Conservation (phyloP, 2,329 filamentous ascomycete genomes). For the Incumbomyces delicatus region DNA sequence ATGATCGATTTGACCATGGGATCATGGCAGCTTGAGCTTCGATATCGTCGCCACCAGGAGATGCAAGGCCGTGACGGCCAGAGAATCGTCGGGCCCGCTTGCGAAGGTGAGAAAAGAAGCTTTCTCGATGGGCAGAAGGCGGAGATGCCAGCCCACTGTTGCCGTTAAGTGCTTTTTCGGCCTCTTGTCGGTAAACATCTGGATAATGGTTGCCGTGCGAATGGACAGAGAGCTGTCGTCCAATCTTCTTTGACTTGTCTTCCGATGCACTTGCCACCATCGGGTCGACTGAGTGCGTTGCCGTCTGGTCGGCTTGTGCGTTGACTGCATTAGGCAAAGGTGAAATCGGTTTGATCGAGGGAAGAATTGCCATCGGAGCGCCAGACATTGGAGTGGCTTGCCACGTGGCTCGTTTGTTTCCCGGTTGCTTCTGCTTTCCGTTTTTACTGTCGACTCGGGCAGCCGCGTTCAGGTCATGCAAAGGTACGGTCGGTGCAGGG, state of each 20-base stretch:
- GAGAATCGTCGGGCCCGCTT: slow-evolving; percentile 90
- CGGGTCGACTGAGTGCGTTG: slow-evolving; percentile 44
- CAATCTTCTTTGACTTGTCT: slow-evolving; percentile 78
- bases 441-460: slow-evolving; percentile 33
- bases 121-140: slow-evolving; percentile 73
- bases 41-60: slow-evolving; percentile 72
- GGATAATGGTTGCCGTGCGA: slow-evolving; percentile 90
- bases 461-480: slow-evolving; percentile 32
- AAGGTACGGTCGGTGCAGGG: slow-evolving; percentile 50
- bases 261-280: slow-evolving; percentile 38
- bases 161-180: slow-evolving; percentile 81
- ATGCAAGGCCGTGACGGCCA: slow-evolving; percentile 75
- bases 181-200: slow-evolving; percentile 80
- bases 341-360: slow-evolving; percentile 87
- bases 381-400: slow-evolving; percentile 65
- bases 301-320: slow-evolving; percentile 68
- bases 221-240: slow-evolving; percentile 81
- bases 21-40: slow-evolving; percentile 89
- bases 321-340: slow-evolving; percentile 91
- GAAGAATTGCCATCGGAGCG: slow-evolving; percentile 90
- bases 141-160: slow-evolving; percentile 66
- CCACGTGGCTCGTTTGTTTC: slow-evolving; percentile 85
- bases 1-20: slow-evolving; percentile 80
- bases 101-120: slow-evolving; percentile 94
- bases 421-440: slow-evolving; percentile 47